phyloP scores from a whole-genome alignment of 2,329 filamentous ascomycete species.

The Diaporthe velutina region DNA sequence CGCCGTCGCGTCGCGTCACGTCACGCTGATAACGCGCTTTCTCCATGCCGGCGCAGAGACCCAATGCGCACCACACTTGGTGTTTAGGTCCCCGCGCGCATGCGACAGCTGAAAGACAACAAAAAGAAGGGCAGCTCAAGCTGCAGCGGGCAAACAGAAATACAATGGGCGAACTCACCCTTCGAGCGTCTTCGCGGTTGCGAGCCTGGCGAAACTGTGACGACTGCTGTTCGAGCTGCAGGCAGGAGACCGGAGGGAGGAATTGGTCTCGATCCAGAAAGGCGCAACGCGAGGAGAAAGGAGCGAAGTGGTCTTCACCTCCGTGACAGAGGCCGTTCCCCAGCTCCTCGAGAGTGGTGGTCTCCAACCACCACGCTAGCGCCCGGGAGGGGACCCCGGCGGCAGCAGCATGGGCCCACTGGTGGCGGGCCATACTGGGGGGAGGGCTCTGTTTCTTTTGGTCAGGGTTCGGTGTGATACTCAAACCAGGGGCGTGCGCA shows the following conservation, averaged over 20 bases:
- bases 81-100: neutral
- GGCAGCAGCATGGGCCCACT: slow-evolving; percentile 10
- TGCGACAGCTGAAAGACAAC: too few relatives aligned
- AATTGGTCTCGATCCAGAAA: neutral
- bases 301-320: neutral
- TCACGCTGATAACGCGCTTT: neutral
- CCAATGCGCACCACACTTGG: neutral
- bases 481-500: neutral
- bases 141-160: neutral
- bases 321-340: neutral
- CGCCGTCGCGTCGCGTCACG: slow-evolving; percentile 20
- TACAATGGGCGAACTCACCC: neutral
- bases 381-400: neutral
- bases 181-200: neutral
- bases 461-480: neutral
- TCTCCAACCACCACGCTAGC: slow-evolving; percentile 9
- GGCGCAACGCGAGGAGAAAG: too few relatives aligned
- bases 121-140: neutral
- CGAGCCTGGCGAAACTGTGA: slow-evolving; percentile 12
- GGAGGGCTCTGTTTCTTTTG: neutral
- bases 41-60: neutral
- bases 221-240: slow-evolving; percentile 19
- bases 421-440: slow-evolving; percentile 4
- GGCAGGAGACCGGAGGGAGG: slow-evolving; percentile 22
- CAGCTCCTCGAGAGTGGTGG: neutral